Evolutionary conservation across 202 grass and related monocot genomes (phyloP).

Genomic region (Schoenoplectus triqueter): DNA sequence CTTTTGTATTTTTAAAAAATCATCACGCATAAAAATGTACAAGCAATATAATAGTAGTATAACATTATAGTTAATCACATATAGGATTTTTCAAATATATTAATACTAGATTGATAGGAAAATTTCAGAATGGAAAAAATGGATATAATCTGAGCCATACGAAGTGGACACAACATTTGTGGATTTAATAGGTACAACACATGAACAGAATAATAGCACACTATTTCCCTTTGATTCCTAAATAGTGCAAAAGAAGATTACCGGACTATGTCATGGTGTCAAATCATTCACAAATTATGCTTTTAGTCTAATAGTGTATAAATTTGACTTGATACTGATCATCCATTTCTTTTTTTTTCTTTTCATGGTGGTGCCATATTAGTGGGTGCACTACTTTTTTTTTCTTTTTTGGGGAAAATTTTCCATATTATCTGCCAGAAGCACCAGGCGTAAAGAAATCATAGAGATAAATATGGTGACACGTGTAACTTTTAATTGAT

Average conservation of each 20-base stretch:
- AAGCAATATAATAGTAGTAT: neutral
- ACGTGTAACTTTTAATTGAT: neutral
- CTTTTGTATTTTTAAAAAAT: too few species aligned
- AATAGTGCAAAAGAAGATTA: constrained; percentile 27
- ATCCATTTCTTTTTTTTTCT: constrained; percentile 17
- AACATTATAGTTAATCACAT: neutral
- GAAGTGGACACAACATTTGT: constrained; percentile 26
- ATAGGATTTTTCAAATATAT: neutral
- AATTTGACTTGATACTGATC: constrained; percentile 33
- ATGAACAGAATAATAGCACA: constrained; percentile 24
- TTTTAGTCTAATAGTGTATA: constrained; percentile 14
- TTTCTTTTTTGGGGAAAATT: neutral
- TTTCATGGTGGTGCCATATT: constrained; percentile 20
- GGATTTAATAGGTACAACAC: constrained; percentile 20
- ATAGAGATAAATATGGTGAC: constrained; percentile 24
- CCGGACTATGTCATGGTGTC: constrained; percentile 9
- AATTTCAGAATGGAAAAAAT: neutral
- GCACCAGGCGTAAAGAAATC: constrained; percentile 1
- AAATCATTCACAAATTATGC: constrained; percentile 5
- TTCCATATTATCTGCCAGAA: constrained; percentile 15
- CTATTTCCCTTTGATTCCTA: constrained; percentile 14
- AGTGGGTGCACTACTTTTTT: constrained; percentile 14
- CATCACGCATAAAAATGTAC: too few species aligned
- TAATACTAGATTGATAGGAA: neutral
- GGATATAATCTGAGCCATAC: constrained; percentile 23